phyloP scores from a whole-genome alignment of 805 yeast species.

The Ogataea populi-albae region DNA sequence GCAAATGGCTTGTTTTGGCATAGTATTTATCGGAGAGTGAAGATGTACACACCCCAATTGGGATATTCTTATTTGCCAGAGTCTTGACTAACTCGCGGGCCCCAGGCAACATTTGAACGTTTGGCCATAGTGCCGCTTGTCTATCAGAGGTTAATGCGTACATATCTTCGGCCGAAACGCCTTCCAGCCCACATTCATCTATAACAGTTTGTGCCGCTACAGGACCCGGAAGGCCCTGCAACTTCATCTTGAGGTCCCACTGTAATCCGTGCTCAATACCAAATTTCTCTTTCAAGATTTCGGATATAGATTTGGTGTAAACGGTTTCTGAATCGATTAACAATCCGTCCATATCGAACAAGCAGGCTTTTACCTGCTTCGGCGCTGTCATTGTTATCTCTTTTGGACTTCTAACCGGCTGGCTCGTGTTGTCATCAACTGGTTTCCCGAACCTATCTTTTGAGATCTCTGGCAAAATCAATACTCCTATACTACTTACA shows the following conservation, averaged over 20 bases:
- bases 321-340: slow-evolving; percentile 88
- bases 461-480: too few species aligned
- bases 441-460: too few species aligned
- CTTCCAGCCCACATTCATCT: slow-evolving; percentile 64
- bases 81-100: slow-evolving; percentile 65
- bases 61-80: slow-evolving; percentile 52
- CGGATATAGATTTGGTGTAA: slow-evolving; percentile 76
- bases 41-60: slow-evolving; percentile 90
- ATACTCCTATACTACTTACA: too few species aligned
- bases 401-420: neutral
- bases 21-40: slow-evolving; percentile 59
- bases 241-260: slow-evolving; percentile 83
- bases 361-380: slow-evolving; percentile 27
- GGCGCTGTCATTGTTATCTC: slow-evolving; percentile 8
- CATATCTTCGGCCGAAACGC: slow-evolving; percentile 60
- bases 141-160: slow-evolving; percentile 47
- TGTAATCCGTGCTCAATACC: slow-evolving; percentile 68
- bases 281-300: slow-evolving; percentile 54
- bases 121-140: slow-evolving; percentile 62
- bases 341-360: slow-evolving; percentile 89
- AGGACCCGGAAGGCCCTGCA: slow-evolving; percentile 91
- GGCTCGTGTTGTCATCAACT: neutral
- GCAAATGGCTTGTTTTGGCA: slow-evolving; percentile 71
- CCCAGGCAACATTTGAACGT: slow-evolving; percentile 74
- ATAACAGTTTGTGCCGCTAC: slow-evolving; percentile 65